Conservation (phyloP, 345 rosid genomes). For the Sonneratia alba region DNA sequence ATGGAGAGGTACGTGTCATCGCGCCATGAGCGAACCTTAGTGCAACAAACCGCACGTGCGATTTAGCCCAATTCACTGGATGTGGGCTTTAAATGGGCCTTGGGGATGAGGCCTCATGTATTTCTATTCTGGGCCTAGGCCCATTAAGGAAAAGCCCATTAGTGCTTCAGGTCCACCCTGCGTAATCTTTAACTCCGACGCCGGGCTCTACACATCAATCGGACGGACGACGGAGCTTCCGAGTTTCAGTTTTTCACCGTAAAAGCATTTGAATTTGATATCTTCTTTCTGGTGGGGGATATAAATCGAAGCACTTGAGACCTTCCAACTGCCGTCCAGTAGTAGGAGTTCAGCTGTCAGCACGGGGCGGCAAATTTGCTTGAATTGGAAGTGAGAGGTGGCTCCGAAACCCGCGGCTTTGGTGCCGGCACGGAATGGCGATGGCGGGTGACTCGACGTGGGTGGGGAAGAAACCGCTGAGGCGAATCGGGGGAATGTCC, state of each 20-base stretch:
- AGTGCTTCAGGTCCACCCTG: background rate
- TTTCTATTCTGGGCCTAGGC: background rate
- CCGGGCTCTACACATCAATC: no score
- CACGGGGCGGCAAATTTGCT: background rate
- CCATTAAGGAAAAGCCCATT: background rate
- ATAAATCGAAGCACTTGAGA: background rate
- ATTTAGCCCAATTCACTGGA: no score
- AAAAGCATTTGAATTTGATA: background rate
- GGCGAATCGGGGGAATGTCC: conserved; percentile 95
- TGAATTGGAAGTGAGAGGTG: background rate
- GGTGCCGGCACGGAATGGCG: conserved; percentile 37
- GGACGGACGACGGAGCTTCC: background rate
- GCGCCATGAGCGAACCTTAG: no score
- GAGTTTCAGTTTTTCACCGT: background rate
- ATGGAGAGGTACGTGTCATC: no score
- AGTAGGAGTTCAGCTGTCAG: background rate
- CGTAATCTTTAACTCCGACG: no score
- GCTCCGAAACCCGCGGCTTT: background rate
- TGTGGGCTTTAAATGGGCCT: no score
- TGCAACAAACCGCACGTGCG: no score
- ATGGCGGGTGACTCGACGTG: conserved; percentile 79
- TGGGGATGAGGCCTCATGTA: no score
- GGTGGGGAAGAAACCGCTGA: conserved; percentile 86
- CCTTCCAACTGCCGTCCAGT: conserved; percentile 4
- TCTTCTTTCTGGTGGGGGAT: background rate